Base-by-base conservation (phyloP, 2,329 filamentous ascomycete species). In the Colletotrichum aenigma region DNA sequence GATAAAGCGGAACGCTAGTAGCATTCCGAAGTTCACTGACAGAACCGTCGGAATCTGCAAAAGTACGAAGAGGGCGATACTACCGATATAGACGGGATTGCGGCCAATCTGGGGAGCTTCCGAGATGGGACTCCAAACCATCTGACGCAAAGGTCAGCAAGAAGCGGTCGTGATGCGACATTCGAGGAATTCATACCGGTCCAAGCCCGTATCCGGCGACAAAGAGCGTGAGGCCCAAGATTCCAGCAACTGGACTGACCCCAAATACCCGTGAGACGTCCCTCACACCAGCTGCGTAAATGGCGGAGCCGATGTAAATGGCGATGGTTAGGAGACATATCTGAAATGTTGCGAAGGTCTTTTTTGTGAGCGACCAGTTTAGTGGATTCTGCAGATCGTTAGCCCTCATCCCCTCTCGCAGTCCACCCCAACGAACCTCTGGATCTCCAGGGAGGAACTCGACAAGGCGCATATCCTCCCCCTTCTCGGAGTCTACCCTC, bases 31-130 rank as follows among this genome's bases (percentile, higher is more conserved):
- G 55, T 67, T 71, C 30, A 52, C 21, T 6, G 67, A 68, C 8
- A 62, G 15, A 10, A 68, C 60, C 3, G 72, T 75, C 1, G 75
- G 64, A 16, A 75, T 58, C 36, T 71, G 73, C 2, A 77, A 38
- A 8, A 77, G 24, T 4, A 73, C 55, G 18, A 77, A 77, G 12
- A 77, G 28, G 18, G 67, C 16, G 4, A 77, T 69, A 4, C 68
- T 77, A 15, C 65, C 70, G 60, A 77, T 76, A 7, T 77, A 77
- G 15, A 76, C 36, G 1, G 72, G 73, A 10, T 77, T 77, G 26
- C 75, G 72, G 3, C 73, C 75, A 48, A 76, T 66, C 6, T 75
- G 55, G 4, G 75, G 69, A 6, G 75, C 38, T 34, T 77, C 75
- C 6, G 72, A 76, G 8, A 77, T 21, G 26, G 73, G 69, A 21